phyloP scores from a whole-genome alignment of 2,329 filamentous ascomycete species.

The Arthrobotrys sphaeroides region DNA sequence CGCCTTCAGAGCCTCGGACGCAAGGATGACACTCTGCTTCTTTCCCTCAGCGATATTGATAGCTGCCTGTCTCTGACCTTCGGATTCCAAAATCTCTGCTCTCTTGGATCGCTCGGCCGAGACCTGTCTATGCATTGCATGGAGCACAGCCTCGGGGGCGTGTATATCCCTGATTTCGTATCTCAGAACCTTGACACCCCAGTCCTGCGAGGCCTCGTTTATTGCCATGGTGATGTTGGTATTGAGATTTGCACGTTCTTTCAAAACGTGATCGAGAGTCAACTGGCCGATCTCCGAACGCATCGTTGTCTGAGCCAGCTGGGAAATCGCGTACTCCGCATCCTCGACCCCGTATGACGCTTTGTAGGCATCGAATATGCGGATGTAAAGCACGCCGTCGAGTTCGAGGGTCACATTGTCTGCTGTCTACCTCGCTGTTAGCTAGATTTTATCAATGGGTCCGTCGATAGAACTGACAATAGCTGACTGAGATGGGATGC shows the following conservation, averaged over 20 bases:
- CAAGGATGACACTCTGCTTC: constrained; percentile 96
- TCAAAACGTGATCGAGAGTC: constrained; percentile 94
- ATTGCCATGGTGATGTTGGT: constrained; percentile 98
- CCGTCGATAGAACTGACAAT: constrained; percentile 65
- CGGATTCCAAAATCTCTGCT: constrained; percentile 95
- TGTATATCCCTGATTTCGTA: constrained; percentile 99
- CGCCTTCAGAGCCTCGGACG: constrained; percentile 86
- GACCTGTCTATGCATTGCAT: constrained; percentile 98
- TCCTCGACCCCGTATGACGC: constrained; percentile 99
- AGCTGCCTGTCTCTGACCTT: constrained; percentile 94
- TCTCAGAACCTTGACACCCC: constrained; percentile 93
- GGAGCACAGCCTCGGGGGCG: constrained; percentile 89
- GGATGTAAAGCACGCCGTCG: constrained; percentile 92
- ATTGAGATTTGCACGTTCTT: constrained; percentile 95
- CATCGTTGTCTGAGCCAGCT: constrained; percentile 98
- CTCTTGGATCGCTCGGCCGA: constrained; percentile 97
- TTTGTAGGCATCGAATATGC: constrained; percentile 98
- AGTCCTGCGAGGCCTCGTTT: constrained; percentile 95
- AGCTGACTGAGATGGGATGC: constrained; percentile 96
- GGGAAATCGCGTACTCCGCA: constrained; percentile 97
- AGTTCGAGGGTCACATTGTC: constrained; percentile 98
- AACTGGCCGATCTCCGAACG: constrained; percentile 97
- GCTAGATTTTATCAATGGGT: not conserved
- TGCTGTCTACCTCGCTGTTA: constrained; percentile 69
- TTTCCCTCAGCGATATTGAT: constrained; percentile 99